Percentiles rank a stretch among this genome's conserved stretches.
phyloP scores from a whole-genome alignment of 1,284 basidiomycete genomes.

The Salmacisia buchloeana region DNA sequence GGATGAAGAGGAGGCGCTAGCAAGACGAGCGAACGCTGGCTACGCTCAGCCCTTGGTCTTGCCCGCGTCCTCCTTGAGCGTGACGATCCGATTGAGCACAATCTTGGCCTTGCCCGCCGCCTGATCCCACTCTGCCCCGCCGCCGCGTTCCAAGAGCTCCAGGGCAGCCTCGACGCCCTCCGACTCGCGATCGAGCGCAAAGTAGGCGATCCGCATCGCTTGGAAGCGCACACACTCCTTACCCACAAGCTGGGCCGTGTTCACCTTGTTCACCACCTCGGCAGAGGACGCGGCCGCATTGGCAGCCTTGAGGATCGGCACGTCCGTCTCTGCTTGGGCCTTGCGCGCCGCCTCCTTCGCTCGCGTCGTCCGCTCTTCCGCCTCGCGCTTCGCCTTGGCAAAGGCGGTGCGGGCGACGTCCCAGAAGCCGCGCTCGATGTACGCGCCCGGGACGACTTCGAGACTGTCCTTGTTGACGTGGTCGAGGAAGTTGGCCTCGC shows the following conservation, averaged over 20 bases:
- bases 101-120: conserved; percentile 58
- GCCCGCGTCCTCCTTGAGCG: conserved; percentile 90
- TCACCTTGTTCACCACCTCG: conserved; percentile 46
- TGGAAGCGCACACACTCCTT: conserved; percentile 95
- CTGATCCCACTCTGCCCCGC: conserved; percentile 30
- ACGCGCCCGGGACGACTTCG: conserved; percentile 70
- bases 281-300: conserved; percentile 17
- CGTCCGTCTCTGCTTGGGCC: conserved; percentile 53
- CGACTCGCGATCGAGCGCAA: conserved; percentile 78
- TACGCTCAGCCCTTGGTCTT: conserved; percentile 54
- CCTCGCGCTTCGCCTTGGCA: conserved; percentile 64
- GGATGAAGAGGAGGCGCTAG: too few relatives aligned
- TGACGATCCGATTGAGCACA: conserved; percentile 87
- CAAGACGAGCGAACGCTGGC: too few relatives aligned
- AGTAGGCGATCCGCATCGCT: conserved; percentile 90
- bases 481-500: conserved; percentile 65
- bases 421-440: conserved; percentile 89
- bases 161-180: background rate
- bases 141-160: too few relatives aligned
- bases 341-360: conserved; percentile 56
- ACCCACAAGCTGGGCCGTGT: conserved; percentile 75
- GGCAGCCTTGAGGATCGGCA: conserved; percentile 45
- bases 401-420: conserved; percentile 68
- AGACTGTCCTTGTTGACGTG: conserved; percentile 76
- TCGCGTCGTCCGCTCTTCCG: conserved; percentile 57